phyloP scores from a whole-genome alignment of 2,329 filamentous ascomycete species.

The Sphaerulina vaccinii region DNA sequence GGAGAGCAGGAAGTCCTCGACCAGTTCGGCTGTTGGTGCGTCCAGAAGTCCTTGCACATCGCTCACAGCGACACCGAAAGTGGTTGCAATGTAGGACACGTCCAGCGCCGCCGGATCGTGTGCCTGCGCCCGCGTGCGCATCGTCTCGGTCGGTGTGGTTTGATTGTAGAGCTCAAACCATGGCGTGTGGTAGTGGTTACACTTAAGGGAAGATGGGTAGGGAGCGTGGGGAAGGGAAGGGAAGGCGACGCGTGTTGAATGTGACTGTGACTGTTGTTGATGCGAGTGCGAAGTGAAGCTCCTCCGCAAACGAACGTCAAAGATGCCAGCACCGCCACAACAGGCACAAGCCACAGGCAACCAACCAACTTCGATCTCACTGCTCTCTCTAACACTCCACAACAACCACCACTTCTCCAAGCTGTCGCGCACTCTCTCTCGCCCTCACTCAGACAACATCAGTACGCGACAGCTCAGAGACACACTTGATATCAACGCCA shows the following conservation, averaged over 20 bases:
- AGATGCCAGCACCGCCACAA: background rate
- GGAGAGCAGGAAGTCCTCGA: slow-evolving; percentile 70
- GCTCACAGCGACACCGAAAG: slow-evolving; percentile 66
- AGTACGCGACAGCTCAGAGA: no score
- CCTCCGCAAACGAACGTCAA: no score
- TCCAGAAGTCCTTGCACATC: slow-evolving; percentile 62
- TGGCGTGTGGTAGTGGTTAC: slow-evolving; percentile 6
- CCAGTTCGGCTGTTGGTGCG: slow-evolving; percentile 73
- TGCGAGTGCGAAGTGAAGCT: background rate
- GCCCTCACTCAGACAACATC: background rate
- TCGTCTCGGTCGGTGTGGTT: slow-evolving; percentile 37
- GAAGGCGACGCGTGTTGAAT: background rate
- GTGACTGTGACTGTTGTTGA: slow-evolving; percentile 1
- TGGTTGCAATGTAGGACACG: slow-evolving; percentile 69
- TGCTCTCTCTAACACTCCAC: background rate
- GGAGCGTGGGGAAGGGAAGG: background rate
- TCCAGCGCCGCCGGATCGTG: slow-evolving; percentile 61
- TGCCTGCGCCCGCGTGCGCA: slow-evolving; percentile 46
- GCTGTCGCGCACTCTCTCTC: background rate
- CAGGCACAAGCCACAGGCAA: no score
- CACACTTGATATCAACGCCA: background rate
- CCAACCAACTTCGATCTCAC: background rate
- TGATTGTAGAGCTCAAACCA: slow-evolving; percentile 16
- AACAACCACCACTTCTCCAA: background rate
- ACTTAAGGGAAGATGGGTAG: background rate